phyloP scores from a whole-genome alignment of 2,329 filamentous ascomycete genomes.

The Diplodia corticola region DNA sequence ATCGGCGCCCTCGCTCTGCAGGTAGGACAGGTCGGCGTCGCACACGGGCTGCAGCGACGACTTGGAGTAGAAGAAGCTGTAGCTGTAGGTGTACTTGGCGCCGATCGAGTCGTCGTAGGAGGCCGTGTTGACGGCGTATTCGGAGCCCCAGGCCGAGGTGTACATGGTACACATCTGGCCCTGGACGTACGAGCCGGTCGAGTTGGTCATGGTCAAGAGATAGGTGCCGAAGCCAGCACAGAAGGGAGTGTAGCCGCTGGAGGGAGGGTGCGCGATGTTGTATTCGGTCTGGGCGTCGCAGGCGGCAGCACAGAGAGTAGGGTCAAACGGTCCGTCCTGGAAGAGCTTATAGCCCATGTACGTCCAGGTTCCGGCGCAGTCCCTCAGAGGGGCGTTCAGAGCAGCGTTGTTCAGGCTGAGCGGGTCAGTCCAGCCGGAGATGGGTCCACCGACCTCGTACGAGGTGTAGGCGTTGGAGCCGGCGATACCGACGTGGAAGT shows the following conservation, averaged over 20 bases:
- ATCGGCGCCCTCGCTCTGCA: not conserved
- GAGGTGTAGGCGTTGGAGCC: slow-evolving; percentile 28
- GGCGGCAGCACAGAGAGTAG: slow-evolving; percentile 32
- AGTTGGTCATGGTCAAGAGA: slow-evolving; percentile 30
- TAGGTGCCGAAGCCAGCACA: slow-evolving; percentile 40
- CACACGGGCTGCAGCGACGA: not conserved
- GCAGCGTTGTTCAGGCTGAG: slow-evolving; percentile 28
- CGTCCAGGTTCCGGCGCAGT: slow-evolving; percentile 25
- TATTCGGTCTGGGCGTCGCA: slow-evolving; percentile 26
- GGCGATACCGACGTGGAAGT: slow-evolving; percentile 27
- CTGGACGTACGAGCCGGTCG: slow-evolving; percentile 20
- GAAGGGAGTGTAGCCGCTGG: not conserved
- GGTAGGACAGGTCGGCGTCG: not conserved
- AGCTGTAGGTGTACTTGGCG: slow-evolving; percentile 7
- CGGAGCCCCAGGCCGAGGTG: not conserved
- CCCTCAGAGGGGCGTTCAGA: slow-evolving; percentile 31
- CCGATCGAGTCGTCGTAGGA: not conserved
- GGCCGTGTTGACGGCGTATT: not conserved
- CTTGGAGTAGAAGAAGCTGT: slow-evolving; percentile 12
- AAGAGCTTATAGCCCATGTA: slow-evolving; percentile 32
- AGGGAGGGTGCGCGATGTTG: slow-evolving; percentile 4
- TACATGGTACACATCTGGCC: slow-evolving; percentile 29
- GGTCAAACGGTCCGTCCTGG: slow-evolving; percentile 32
- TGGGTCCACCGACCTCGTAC: not conserved
- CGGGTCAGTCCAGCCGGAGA: slow-evolving; percentile 22